These are phyloP conservation scores for Pulveroboletus sp. DNA, from an alignment of 768 basidiomycete genomes.

Conservation along the genomic window DNA sequence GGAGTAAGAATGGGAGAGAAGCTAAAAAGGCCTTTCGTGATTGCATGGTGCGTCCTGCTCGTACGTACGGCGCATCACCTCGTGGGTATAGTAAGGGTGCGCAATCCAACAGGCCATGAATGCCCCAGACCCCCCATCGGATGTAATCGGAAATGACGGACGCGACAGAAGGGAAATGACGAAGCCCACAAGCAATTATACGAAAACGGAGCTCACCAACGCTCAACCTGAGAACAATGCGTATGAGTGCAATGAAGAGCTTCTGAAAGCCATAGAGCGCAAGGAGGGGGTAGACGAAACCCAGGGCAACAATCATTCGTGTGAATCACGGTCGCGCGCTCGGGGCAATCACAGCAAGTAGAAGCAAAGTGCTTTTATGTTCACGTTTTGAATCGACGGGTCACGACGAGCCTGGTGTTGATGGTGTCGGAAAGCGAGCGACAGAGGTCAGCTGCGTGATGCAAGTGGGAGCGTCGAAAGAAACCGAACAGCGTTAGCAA, in stretches of 20 bases:
- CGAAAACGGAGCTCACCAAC: conserved; percentile 11
- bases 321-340: not conserved
- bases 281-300: conserved; percentile 19
- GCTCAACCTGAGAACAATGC: not conserved
- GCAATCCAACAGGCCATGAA: too few species aligned
- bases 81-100: not conserved
- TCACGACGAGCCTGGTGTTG: not conserved
- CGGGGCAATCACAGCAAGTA: not conserved
- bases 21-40: not conserved
- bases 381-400: not conserved
- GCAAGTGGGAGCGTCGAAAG: too few species aligned
- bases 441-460: not conserved
- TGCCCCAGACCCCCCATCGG: not conserved
- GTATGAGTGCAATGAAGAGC: conserved; percentile 6
- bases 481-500: too few species aligned
- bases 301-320: conserved; percentile 24
- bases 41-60: not conserved
- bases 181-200: not conserved
- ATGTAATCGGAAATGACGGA: not conserved
- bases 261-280: conserved; percentile 16
- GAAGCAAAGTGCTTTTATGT: not conserved
- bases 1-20: not conserved
- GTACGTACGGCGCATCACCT: not conserved
- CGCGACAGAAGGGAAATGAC: not conserved
- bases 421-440: not conserved